phyloP scores from a whole-genome alignment of 495 filamentous ascomycete genomes.

The Penicillium maclennaniae region DNA sequence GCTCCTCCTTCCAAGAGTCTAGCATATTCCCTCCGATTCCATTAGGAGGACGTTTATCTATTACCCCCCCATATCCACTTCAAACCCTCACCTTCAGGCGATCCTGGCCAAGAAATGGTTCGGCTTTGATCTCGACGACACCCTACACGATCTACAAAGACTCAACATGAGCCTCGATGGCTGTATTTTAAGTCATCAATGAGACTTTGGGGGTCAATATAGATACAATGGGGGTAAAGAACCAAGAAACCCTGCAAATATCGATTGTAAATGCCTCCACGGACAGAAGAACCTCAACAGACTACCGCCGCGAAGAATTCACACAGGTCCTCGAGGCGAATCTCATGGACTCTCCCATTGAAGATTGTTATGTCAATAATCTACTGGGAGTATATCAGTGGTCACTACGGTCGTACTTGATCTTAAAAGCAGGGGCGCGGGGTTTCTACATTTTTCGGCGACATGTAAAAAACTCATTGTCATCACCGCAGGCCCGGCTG shows the following conservation, averaged over 20 bases:
- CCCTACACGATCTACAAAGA: slow-evolving; percentile 39
- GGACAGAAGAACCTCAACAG: slow-evolving; percentile 31
- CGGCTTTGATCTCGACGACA: slow-evolving; percentile 42
- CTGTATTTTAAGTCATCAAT: slow-evolving; percentile 22
- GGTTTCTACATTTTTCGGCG: slow-evolving; percentile 20
- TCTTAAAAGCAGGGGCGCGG: slow-evolving; percentile 25
- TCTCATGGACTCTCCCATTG: background rate
- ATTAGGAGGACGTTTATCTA: background rate
- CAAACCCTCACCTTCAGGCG: background rate
- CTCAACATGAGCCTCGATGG: slow-evolving; percentile 22
- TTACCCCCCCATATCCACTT: background rate
- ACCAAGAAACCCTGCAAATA: slow-evolving; percentile 23
- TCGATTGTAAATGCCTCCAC: slow-evolving; percentile 33
- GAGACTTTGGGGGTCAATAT: slow-evolving; percentile 1
- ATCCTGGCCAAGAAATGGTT: slow-evolving; percentile 27
- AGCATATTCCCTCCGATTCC: no score
- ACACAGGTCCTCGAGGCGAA: slow-evolving; percentile 22
- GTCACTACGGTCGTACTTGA: slow-evolving; percentile 16
- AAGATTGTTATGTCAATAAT: background rate
- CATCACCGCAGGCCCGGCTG: slow-evolving; percentile 37
- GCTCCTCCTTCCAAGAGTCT: no score
- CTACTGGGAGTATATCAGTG: slow-evolving; percentile 25
- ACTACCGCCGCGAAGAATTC: slow-evolving; percentile 39
- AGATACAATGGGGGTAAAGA: slow-evolving; percentile 17
- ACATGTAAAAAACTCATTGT: slow-evolving; percentile 31